Evolutionary conservation across 2,329 filamentous ascomycete genomes (phyloP), one percentile per base, ranked within the genome.

Genomic region (Diaporthe vaccinii): DNA sequence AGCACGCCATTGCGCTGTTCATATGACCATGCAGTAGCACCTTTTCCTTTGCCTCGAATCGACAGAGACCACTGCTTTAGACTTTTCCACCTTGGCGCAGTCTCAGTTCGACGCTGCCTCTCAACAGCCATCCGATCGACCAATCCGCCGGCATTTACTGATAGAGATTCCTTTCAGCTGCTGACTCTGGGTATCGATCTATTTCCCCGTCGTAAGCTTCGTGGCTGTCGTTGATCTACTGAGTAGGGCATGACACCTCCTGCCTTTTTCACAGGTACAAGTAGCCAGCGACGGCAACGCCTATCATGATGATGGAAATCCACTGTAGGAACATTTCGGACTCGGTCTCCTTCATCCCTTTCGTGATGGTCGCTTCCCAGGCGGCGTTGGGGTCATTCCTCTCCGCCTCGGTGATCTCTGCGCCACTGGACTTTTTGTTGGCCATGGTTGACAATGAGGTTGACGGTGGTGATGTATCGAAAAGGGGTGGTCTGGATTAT

Each of bases 281-380:
- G 31, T 73, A 76, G 1, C 73, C 75, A 2, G 55, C 68, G 46
- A 76, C 69, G 22, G 73, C 75, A 15, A 65, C 6, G 22, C 75
- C 75, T n/a, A 76, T 70, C 69, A 76, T 67, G 20, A 76, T 15
- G 46, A 76, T 67, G 2, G 73, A 75, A 4, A 75, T 22, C 75
- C 75, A 76, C 12, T 76, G 75, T 17, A 76, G 39, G 39, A 76
- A 44, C 75, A 76, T 76, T n/a, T 76, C 62, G 41, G 41, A 70
- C 34, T 76, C 75, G 10, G 75, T 76, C 4, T 76, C 75, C 62
- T 76, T 75, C 75, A 76, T 76, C 9, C 75, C 69, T 28, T 76
- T 69, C 20, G 75, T 76, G 22, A 76, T 58, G 10, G 75, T 76
- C 14, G 75, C 75, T 34, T 76, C 75, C 75, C 75, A 76, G 4